These are phyloP conservation scores for Tricholoma flavovirens DNA, from an alignment of 768 basidiomycete genomes.

Conservation along the genomic window DNA sequence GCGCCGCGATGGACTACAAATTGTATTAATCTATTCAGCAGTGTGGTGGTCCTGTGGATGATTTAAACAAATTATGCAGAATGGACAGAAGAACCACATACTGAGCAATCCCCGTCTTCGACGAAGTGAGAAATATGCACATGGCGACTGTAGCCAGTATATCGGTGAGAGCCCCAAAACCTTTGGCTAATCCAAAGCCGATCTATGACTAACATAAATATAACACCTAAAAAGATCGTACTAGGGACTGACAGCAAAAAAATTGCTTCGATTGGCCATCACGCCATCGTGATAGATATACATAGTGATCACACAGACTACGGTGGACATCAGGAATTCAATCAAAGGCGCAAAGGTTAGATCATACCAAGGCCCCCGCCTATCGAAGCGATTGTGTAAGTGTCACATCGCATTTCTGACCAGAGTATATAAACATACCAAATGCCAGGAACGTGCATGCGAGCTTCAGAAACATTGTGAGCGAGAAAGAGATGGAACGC, in stretches of 20 bases:
- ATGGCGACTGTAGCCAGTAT: slow-evolving; percentile 40
- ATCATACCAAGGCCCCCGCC: slow-evolving; percentile 25
- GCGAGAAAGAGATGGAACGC: background rate
- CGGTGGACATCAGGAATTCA: background rate
- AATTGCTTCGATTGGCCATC: slow-evolving; percentile 22
- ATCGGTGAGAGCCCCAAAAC: slow-evolving; percentile 38
- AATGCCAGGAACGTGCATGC: slow-evolving; percentile 24
- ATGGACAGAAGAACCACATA: slow-evolving; percentile 14
- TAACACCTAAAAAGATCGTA: background rate
- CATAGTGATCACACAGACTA: slow-evolving; percentile 32
- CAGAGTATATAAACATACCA: slow-evolving; percentile 16
- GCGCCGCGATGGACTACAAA: slow-evolving; percentile 38
- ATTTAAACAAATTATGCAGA: background rate
- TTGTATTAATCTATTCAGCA: slow-evolving; percentile 35
- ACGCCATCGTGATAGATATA: slow-evolving; percentile 27
- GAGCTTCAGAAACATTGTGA: slow-evolving; percentile 10
- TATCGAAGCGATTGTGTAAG: background rate
- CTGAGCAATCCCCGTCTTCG: slow-evolving; percentile 34
- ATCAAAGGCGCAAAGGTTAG: background rate
- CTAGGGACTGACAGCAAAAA: slow-evolving; percentile 25
- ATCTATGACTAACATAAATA: slow-evolving; percentile 22
- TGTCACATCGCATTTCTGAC: background rate
- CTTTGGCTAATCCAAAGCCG: slow-evolving; percentile 40
- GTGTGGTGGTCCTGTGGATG: slow-evolving; percentile 29
- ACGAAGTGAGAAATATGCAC: slow-evolving; percentile 32